Conservation (phyloP, 2,329 filamentous ascomycete genomes). For the Dactylellina cionopaga region DNA sequence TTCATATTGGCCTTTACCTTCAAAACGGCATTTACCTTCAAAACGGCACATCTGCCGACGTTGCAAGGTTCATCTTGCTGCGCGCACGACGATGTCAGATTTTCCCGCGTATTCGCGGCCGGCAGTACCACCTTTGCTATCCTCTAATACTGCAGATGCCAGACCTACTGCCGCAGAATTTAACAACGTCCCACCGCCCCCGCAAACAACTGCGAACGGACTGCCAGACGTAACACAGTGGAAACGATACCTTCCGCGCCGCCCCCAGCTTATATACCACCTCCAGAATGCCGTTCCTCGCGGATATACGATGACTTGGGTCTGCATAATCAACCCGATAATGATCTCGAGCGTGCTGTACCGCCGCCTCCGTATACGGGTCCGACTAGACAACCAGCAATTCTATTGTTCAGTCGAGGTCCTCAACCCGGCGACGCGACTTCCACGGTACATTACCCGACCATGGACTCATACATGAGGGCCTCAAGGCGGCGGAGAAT, state of each 20-base stretch:
- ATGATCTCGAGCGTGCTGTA: conserved; percentile 39
- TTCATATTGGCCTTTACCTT: conserved; percentile 13
- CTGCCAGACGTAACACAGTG: conserved; percentile 12
- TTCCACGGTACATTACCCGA: conserved; percentile 21
- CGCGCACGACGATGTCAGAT: conserved; percentile 35
- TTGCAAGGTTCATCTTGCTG: conserved; percentile 18
- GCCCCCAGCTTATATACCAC: conserved; percentile 45
- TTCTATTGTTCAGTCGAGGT: conserved; percentile 11
- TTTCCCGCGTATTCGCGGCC: conserved; percentile 21
- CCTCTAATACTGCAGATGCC: not conserved
- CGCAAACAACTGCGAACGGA: not conserved
- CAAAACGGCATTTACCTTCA: no score
- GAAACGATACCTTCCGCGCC: conserved; percentile 34
- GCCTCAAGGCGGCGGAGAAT: conserved; percentile 33
- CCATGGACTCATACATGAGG: conserved; percentile 36
- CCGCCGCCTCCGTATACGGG: conserved; percentile 43
- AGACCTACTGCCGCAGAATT: not conserved
- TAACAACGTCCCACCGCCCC: not conserved
- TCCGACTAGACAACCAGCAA: conserved; percentile 5
- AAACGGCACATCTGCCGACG: conserved; percentile 34
- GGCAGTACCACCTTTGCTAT: not conserved
- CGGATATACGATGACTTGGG: conserved; percentile 34
- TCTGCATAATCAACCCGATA: not conserved
- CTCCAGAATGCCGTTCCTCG: conserved; percentile 42
- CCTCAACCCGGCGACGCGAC: conserved; percentile 7